phyloP scores from a whole-genome alignment of 2,329 filamentous ascomycete genomes.

The Xylariomycetidae sp. region DNA sequence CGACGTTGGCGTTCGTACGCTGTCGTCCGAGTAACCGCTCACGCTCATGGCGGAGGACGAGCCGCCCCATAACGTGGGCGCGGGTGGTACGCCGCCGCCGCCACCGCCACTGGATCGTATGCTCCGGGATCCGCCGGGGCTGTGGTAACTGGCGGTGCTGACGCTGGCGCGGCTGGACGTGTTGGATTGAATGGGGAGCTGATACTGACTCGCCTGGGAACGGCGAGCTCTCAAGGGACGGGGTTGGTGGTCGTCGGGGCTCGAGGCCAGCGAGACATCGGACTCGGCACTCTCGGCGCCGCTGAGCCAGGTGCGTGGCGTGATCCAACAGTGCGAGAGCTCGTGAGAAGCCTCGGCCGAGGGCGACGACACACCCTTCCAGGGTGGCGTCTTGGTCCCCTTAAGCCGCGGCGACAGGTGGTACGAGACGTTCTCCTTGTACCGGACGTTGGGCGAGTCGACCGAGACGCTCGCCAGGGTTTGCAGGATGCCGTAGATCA shows the following conservation, averaged over 20 bases:
- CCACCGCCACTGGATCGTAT: conserved; percentile 11
- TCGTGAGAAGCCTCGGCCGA: conserved; percentile 39
- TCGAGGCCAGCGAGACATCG: conserved; percentile 13
- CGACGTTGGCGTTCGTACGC: conserved; percentile 9
- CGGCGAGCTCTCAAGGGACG: conserved; percentile 23
- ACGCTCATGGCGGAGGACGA: conserved; percentile 23
- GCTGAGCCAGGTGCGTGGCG: conserved; percentile 36
- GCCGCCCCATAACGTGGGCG: conserved; percentile 23
- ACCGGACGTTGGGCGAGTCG: conserved; percentile 49
- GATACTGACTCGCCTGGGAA: conserved; percentile 17
- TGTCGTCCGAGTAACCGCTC: conserved; percentile 23
- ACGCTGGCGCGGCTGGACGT: conserved; percentile 11
- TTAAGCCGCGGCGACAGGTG: conserved; percentile 52
- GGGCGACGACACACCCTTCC: conserved; percentile 35
- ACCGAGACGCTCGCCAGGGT: conserved; percentile 55
- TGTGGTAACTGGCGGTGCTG: conserved; percentile 14
- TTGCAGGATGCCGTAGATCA: conserved; percentile 58
- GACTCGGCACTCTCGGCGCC: conserved; percentile 16
- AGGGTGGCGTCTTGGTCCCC: conserved; percentile 49
- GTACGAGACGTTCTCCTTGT: conserved; percentile 48
- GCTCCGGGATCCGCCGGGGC: conserved; percentile 12
- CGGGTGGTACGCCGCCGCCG: conserved; percentile 9
- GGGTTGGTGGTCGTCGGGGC: conserved; percentile 11
- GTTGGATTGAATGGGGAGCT: conserved; percentile 15
- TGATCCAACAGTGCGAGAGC: conserved; percentile 49